Percentiles rank a stretch among this genome's conserved stretches.
These are phyloP conservation scores for Mortierella sp. DNA, from an alignment of 371 early-diverging fungal genomes.

Conservation along the genomic window DNA sequence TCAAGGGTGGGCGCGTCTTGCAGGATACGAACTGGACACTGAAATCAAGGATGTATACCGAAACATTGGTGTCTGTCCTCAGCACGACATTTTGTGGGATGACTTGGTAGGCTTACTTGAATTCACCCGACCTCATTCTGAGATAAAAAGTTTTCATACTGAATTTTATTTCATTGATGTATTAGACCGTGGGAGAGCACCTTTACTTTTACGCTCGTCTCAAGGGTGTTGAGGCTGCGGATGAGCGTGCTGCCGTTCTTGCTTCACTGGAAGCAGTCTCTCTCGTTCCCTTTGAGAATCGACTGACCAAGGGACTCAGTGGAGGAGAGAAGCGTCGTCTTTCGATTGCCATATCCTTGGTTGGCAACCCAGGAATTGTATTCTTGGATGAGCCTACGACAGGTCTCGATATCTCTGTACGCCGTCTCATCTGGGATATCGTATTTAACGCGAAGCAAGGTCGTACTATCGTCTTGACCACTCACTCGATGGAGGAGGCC, in stretches of 20 bases:
- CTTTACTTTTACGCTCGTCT: constrained; percentile 79
- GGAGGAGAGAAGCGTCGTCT: constrained; percentile 78
- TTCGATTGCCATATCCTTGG: constrained; percentile 69
- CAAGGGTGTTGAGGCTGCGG: constrained; percentile 67
- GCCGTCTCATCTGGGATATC: constrained; percentile 79
- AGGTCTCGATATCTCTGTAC: constrained; percentile 75
- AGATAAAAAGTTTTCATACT: background rate
- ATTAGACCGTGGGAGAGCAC: constrained; percentile 76
- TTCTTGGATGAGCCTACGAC: constrained; percentile 81
- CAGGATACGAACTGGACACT: constrained; percentile 70
- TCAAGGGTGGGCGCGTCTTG: constrained; percentile 70
- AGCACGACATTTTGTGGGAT: constrained; percentile 83
- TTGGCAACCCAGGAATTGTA: constrained; percentile 69
- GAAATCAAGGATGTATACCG: constrained; percentile 71
- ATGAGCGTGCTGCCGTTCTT: constrained; percentile 64
- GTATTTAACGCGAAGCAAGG: constrained; percentile 67
- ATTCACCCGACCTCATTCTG: background rate
- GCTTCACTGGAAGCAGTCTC: constrained; percentile 66
- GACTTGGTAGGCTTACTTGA: constrained; percentile 60
- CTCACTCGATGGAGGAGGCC: constrained; percentile 86
- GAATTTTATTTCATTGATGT: background rate
- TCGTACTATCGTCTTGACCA: constrained; percentile 74
- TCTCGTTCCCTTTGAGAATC: constrained; percentile 61
- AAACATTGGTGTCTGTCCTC: constrained; percentile 81
- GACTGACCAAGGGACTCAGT: constrained; percentile 68